A percentile compares a stretch with the other conserved stretches of the same genome.
These are phyloP conservation scores for Stenocarpella maydis DNA, from an alignment of 2,329 filamentous ascomycete species.

Conservation along the genomic window DNA sequence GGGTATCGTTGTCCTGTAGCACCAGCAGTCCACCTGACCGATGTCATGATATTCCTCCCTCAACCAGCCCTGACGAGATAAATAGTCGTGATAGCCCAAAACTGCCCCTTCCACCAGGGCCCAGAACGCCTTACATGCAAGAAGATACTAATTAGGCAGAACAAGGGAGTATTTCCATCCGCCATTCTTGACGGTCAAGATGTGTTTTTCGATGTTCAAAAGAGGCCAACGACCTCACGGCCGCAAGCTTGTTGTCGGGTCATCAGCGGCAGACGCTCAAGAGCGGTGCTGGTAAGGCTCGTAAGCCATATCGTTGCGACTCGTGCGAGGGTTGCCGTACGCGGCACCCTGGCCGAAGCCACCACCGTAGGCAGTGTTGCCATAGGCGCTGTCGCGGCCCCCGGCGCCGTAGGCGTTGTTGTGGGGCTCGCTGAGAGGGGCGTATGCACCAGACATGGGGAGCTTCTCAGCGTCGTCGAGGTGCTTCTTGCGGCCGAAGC, in stretches of 20 bases:
- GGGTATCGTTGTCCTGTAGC: slow-evolving; percentile 34
- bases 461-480: slow-evolving; percentile 53
- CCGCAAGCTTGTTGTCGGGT: not conserved
- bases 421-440: slow-evolving; percentile 53
- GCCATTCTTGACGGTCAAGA: not conserved
- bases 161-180: not conserved
- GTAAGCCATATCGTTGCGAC: slow-evolving; percentile 60
- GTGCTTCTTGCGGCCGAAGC: slow-evolving; percentile 43
- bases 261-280: slow-evolving; percentile 45
- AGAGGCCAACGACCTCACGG: not conserved
- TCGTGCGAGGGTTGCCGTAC: slow-evolving; percentile 8
- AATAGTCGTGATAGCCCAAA: slow-evolving; percentile 19
- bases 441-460: slow-evolving; percentile 55
- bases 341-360: slow-evolving; percentile 1
- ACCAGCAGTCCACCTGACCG: slow-evolving; percentile 29
- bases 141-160: not conserved
- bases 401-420: slow-evolving; percentile 32
- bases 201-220: not conserved
- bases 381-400: not conserved
- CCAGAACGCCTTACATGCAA: slow-evolving; percentile 35
- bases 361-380: slow-evolving; percentile 12
- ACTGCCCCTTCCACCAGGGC: not conserved
- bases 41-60: slow-evolving; percentile 13
- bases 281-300: slow-evolving; percentile 69
- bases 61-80: not conserved